Evolutionary conservation across 1,284 basidiomycete genomes (phyloP).

Genomic region (Rhodotorula sp.): DNA sequence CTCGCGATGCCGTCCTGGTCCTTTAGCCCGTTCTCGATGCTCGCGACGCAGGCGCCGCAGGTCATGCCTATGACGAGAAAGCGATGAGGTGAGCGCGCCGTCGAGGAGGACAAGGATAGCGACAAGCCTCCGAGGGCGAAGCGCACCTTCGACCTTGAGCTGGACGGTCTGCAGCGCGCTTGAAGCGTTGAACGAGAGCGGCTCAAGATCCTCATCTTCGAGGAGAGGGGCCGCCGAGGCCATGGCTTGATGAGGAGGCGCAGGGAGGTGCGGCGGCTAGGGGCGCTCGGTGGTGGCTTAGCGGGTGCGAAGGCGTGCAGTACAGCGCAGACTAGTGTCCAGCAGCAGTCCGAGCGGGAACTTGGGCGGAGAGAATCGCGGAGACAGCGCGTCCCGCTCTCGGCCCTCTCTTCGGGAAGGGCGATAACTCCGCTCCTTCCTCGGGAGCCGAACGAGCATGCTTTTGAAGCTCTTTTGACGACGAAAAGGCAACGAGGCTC

Average conservation of each 20-base stretch:
- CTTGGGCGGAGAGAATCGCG: no score
- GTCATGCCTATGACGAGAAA: conserved; percentile 39
- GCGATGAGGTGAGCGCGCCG: conserved; percentile 1
- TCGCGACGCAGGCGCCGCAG: conserved; percentile 58
- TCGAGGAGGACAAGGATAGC: not conserved
- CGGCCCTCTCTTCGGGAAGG: no score
- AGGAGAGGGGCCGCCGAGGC: not conserved
- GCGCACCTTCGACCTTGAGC: conserved; percentile 39
- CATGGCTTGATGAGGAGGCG: not conserved
- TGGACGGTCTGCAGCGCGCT: not conserved
- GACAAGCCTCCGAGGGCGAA: not conserved
- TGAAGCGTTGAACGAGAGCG: not conserved
- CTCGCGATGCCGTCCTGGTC: conserved; percentile 80
- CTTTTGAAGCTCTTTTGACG: no score
- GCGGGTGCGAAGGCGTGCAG: not conserved
- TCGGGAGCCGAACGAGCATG: no score
- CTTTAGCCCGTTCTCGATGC: conserved; percentile 91
- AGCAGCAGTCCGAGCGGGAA: no score
- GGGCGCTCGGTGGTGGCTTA: not conserved
- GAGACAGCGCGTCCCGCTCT: no score
- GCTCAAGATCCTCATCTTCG: conserved; percentile 13
- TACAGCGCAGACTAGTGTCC: not conserved
- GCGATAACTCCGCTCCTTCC: no score
- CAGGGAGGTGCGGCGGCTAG: no score
- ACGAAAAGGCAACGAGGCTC: not conserved